These are phyloP conservation scores for Triticum aestivum DNA, from an alignment of 176 grass and related monocot genomes.

Conservation along the genomic window DNA sequence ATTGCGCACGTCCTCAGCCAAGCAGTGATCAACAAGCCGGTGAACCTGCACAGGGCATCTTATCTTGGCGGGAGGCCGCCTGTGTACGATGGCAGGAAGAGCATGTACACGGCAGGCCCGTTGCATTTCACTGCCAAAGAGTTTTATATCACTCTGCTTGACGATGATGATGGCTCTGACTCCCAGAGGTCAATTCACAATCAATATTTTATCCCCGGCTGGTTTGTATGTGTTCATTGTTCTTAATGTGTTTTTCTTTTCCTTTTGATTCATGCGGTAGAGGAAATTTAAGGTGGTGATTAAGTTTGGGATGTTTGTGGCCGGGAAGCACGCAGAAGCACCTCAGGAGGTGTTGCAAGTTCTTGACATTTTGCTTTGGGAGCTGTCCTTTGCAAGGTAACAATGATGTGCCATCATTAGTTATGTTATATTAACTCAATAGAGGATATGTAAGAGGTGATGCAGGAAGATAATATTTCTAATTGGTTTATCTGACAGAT, in stretches of 20 bases:
- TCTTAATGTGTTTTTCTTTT: too few relatives aligned
- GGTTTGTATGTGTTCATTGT: too few relatives aligned
- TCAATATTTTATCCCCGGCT: too few relatives aligned
- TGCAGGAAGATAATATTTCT: not conserved
- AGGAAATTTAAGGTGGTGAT: too few relatives aligned
- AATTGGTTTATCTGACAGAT: conserved; percentile 36
- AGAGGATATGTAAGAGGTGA: too few relatives aligned
- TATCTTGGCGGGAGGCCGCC: conserved; percentile 52
- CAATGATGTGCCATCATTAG: too few relatives aligned
- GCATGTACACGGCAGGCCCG: conserved; percentile 75
- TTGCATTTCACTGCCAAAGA: conserved; percentile 65
- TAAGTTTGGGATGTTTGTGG: conserved; percentile 42
- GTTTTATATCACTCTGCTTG: conserved; percentile 60
- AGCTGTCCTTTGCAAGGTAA: conserved; percentile 47
- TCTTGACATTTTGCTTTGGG: conserved; percentile 84
- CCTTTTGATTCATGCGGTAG: too few relatives aligned
- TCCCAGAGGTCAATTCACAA: conserved; percentile 46
- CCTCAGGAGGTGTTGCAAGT: conserved; percentile 87
- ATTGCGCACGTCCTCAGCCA: conserved; percentile 46
- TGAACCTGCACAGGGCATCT: conserved; percentile 53
- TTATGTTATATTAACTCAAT: not conserved
- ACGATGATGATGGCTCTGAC: conserved; percentile 59
- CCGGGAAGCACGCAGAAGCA: conserved; percentile 62
- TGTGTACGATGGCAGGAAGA: conserved; percentile 83
- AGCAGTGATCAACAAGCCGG: conserved; percentile 58